phyloP scores from a whole-genome alignment of 371 early-diverging fungal genomes.

The Mortierella sp. region DNA sequence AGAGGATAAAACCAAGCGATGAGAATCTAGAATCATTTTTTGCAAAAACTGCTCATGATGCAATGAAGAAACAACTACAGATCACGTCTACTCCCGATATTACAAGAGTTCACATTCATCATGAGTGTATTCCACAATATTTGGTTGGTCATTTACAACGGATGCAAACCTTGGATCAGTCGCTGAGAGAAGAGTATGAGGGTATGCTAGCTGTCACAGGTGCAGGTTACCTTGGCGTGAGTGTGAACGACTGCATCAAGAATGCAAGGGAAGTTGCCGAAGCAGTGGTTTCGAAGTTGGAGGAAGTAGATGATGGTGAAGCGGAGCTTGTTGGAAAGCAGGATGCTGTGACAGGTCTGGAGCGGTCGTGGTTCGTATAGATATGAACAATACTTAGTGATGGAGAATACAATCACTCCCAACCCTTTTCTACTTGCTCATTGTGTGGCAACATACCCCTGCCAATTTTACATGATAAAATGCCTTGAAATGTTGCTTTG shows the following conservation, averaged over 20 bases:
- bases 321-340: conserved; percentile 46
- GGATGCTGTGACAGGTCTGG: conserved; percentile 51
- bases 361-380: conserved; percentile 48
- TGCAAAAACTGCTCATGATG: conserved; percentile 57
- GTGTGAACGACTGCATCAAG: conserved; percentile 89
- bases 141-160: conserved; percentile 82
- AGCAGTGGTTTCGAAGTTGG: conserved; percentile 33
- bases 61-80: conserved; percentile 67
- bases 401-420: no score
- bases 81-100: conserved; percentile 68
- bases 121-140: conserved; percentile 93
- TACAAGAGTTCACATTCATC: conserved; percentile 68
- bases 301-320: conserved; percentile 45
- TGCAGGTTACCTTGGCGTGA: conserved; percentile 87
- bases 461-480: no score
- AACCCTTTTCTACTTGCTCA: conserved; percentile 22
- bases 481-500: no score
- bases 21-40: conserved; percentile 36
- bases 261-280: conserved; percentile 77
- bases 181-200: conserved; percentile 60
- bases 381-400: conserved; percentile 34
- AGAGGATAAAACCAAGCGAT: not conserved
- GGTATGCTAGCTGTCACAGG: conserved; percentile 81
- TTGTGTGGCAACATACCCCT: no score
- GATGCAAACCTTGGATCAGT: conserved; percentile 71